Conservation (phyloP, 2,329 filamentous ascomycete genomes). For the Hypoxylon sp. region DNA sequence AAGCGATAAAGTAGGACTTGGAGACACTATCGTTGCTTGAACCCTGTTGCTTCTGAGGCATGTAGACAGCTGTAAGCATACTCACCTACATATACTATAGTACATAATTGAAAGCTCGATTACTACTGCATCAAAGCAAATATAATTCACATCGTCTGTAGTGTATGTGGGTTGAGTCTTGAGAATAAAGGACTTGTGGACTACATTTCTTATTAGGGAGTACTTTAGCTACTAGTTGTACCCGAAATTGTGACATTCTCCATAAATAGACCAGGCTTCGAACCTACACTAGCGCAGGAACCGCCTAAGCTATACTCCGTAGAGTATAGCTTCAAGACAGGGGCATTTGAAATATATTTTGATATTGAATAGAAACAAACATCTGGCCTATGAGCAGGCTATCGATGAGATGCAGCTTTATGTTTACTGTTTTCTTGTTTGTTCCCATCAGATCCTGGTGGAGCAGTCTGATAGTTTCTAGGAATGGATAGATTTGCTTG, state of each 20-base stretch:
- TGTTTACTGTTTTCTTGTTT: conserved; percentile 8
- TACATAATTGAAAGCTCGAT: not conserved
- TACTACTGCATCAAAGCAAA: not conserved
- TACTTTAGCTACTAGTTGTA: conserved; percentile 18
- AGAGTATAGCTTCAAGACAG: conserved; percentile 11
- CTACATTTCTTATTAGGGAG: conserved; percentile 22
- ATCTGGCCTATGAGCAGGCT: conserved; percentile 8
- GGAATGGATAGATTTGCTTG: conserved; percentile 32
- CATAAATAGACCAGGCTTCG: conserved; percentile 30
- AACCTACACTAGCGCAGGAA: conserved; percentile 41
- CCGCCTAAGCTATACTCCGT: conserved; percentile 22
- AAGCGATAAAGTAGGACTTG: not conserved
- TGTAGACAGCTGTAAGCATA: not conserved
- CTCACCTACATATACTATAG: not conserved
- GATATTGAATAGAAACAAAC: conserved; percentile 8
- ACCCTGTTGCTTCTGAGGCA: not conserved
- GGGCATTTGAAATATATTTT: conserved; percentile 9
- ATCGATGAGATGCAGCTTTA: not conserved
- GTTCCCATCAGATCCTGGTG: conserved; percentile 2
- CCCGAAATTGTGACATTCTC: conserved; percentile 27
- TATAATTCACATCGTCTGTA: not conserved
- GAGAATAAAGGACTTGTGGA: conserved; percentile 1
- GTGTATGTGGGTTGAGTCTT: not conserved
- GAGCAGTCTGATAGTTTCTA: conserved; percentile 1
- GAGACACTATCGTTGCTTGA: not conserved